Evolutionary conservation across 164 flowering plant genomes (phyloP), one percentile per base, ranked within the genome.

Genomic region (Stephania japonica): DNA sequence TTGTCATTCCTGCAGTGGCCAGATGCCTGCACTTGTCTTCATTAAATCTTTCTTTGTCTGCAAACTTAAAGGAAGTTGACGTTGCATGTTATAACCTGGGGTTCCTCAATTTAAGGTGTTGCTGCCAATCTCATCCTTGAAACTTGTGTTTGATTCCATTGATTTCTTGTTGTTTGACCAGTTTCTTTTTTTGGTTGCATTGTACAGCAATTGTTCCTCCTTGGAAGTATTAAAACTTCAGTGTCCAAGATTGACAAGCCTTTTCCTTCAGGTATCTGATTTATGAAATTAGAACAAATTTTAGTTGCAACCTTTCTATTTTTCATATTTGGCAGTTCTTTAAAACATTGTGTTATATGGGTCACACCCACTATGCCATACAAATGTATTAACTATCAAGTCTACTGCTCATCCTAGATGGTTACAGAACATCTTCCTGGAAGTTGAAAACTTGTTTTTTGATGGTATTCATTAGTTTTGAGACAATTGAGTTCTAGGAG

Each of bases 261-360:
- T 95, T 13, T 91, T 90, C 79, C 99, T 95, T 79, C 98, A 88
- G 99, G 99, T 94, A 83, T 78, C 70, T 41, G n/a, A 77, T 67
- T 65, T 59, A n/a, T 21, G 0, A 3, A 14, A 59, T n/a, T 9
- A 19, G 4, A 59, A 3, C 19, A 19, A 59, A 3, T 59, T 59
- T 19, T 19, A 44, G 26, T 44, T n/a, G 42, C 27, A 65, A 59
- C 21, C 64, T 18, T n/a, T 59, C 21, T 19, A 7, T 56, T 5
- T 16, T 56, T 56, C n/a, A 16, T 42, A n/a, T 56, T 56, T 19
- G 62, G n/a, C 7, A 56, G 18, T 56, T 19, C 19, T 56, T n/a
- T 56, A 3, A 56, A 56, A 5, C 5, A 56, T n/a, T 16, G 21
- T 56, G 53, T 47, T 47, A 47, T 47, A 47, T 47, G 11, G 53